These are phyloP conservation scores for Hemisphaericaspora nanyangensis DNA, from an alignment of 805 yeast species.

Conservation along the genomic window DNA sequence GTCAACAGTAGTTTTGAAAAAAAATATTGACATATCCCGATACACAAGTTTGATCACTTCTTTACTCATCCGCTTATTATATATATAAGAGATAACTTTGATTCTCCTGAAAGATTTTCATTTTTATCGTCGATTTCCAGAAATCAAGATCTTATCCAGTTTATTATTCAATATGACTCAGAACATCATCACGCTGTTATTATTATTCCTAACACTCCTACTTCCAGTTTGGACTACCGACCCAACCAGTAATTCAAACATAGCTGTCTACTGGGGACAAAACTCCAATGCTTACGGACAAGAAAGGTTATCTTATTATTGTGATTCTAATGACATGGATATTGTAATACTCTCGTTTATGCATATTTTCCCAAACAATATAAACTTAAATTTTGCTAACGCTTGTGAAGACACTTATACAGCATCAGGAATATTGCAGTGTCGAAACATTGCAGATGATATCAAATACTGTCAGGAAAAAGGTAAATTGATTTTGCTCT, in stretches of 20 bases:
- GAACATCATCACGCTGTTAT: not conserved
- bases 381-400: constrained; percentile 45
- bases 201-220: constrained; percentile 4
- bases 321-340: constrained; percentile 67
- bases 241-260: constrained; percentile 15
- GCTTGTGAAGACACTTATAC: constrained; percentile 38
- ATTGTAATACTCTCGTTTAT: constrained; percentile 71
- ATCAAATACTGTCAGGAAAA: constrained; percentile 68
- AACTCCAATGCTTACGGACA: constrained; percentile 29
- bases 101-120: too few species aligned
- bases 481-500: constrained; percentile 77
- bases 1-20: too few species aligned
- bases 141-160: not conserved
- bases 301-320: constrained; percentile 45
- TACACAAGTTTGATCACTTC: too few species aligned
- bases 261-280: constrained; percentile 31
- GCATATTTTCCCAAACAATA: constrained; percentile 47
- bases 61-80: too few species aligned
- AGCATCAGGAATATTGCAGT: constrained; percentile 38
- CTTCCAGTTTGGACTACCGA: constrained; percentile 7
- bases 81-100: too few species aligned
- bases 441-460: constrained; percentile 49
- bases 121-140: not conserved
- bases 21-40: too few species aligned
- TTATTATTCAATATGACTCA: not conserved